These are phyloP conservation scores for Mallotus repandus DNA, from an alignment of 441 rosid species.

Conservation along the genomic window DNA sequence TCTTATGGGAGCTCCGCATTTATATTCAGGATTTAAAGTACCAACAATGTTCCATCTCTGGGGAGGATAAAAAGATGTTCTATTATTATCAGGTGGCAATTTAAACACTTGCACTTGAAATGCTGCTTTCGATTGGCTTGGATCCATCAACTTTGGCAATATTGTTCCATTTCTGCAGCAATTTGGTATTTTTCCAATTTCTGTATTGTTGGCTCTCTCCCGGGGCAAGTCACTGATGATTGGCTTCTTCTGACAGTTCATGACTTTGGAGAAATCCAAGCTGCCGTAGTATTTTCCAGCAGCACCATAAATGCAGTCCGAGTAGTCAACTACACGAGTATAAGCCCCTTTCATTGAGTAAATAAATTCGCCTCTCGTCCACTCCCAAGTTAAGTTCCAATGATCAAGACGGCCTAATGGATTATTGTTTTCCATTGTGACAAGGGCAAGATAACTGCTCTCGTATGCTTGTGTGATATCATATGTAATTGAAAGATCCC, in stretches of 20 bases:
- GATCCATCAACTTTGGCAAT: conserved; percentile 61
- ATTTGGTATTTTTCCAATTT: conserved; percentile 49
- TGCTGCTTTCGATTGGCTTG: conserved; percentile 52
- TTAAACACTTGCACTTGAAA: conserved; percentile 69
- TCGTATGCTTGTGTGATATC: conserved; percentile 56
- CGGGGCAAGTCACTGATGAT: conserved; percentile 65
- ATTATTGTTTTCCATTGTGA: conserved; percentile 56
- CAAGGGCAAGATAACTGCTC: conserved; percentile 53
- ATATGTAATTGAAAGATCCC: conserved; percentile 76
- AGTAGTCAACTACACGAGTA: conserved; percentile 50
- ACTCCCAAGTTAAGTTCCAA: conserved; percentile 66
- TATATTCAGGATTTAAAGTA: conserved; percentile 58
- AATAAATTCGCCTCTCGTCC: conserved; percentile 77
- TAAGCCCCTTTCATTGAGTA: conserved; percentile 65
- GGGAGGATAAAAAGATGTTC: conserved; percentile 54
- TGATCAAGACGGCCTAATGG: conserved; percentile 77
- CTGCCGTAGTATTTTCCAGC: conserved; percentile 42
- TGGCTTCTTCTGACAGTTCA: conserved; percentile 70
- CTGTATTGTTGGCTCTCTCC: conserved; percentile 59
- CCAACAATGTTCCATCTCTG: conserved; percentile 69
- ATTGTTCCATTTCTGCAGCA: conserved; percentile 81
- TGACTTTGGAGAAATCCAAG: conserved; percentile 54
- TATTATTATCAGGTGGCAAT: conserved; percentile 69
- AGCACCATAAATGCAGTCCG: conserved; percentile 53
- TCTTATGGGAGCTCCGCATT: conserved; percentile 62